Percentiles rank a stretch among this genome's conserved stretches.
Conservation (phyloP, 345 rosid species). For the Acer yangbiense region DNA sequence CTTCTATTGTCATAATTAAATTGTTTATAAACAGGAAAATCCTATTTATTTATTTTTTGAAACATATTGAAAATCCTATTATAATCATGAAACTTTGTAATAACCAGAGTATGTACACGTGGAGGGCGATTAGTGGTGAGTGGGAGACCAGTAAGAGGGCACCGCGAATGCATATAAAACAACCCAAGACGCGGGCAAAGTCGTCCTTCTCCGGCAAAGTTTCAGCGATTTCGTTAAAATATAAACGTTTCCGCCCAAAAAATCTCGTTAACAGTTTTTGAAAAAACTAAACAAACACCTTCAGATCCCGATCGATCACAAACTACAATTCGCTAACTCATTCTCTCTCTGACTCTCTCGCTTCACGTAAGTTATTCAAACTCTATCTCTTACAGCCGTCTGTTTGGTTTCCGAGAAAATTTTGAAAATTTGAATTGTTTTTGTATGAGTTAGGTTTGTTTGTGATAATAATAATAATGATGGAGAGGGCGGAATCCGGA, state of each 20-base stretch:
- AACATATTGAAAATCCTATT: too few relatives aligned
- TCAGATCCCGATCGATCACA: neutral
- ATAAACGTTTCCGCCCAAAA: constrained; percentile 7
- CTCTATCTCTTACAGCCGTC: neutral
- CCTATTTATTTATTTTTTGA: too few relatives aligned
- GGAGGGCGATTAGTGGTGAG: neutral
- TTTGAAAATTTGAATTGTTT: neutral
- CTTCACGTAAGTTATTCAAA: too few relatives aligned
- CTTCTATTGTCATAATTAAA: too few relatives aligned
- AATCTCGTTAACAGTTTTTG: constrained; percentile 7
- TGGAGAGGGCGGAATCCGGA: constrained; percentile 71
- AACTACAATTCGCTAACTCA: neutral
- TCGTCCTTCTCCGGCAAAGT: neutral
- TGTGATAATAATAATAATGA: constrained; percentile 46
- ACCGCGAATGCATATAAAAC: neutral
- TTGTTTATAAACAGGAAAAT: too few relatives aligned
- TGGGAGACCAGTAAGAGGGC: neutral
- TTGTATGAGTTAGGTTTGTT: neutral
- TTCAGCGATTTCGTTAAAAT: constrained; percentile 2
- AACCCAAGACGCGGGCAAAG: constrained; percentile 17
- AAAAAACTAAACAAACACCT: neutral
- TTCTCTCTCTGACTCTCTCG: too few relatives aligned
- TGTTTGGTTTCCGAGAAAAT: neutral
- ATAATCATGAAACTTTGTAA: too few relatives aligned
- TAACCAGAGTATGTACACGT: neutral